These are phyloP conservation scores for Melanogaster broomeanus DNA, from an alignment of 768 basidiomycete species.

Conservation along the genomic window DNA sequence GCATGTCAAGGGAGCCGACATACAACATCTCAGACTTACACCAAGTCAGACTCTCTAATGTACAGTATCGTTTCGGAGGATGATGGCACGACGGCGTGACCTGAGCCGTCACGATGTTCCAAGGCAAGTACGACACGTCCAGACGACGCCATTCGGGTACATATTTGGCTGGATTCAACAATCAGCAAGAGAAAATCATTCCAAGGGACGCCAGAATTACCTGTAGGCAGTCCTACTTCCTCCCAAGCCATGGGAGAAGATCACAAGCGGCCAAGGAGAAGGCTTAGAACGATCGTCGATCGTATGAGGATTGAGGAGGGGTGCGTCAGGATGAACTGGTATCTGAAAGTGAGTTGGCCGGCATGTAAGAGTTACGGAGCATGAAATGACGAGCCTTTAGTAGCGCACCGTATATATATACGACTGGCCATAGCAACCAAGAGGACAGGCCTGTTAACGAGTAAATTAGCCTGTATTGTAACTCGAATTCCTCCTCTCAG, in stretches of 20 bases:
- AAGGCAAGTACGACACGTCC: slow-evolving; percentile 82
- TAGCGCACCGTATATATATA: slow-evolving; percentile 51
- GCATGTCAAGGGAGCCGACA: background rate
- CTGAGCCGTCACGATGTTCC: slow-evolving; percentile 84
- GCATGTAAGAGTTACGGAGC: background rate
- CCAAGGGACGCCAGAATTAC: slow-evolving; percentile 25
- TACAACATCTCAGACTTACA: slow-evolving; percentile 37
- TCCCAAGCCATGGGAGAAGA: slow-evolving; percentile 85
- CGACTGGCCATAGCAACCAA: slow-evolving; percentile 42
- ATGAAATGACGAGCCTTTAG: slow-evolving; percentile 44
- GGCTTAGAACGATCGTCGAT: slow-evolving; percentile 6
- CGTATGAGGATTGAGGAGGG: slow-evolving; percentile 41
- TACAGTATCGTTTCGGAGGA: slow-evolving; percentile 45
- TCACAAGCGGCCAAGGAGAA: slow-evolving; percentile 70
- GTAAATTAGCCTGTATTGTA: background rate
- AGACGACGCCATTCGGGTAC: slow-evolving; percentile 69
- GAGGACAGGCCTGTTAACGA: slow-evolving; percentile 23
- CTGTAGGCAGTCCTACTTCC: slow-evolving; percentile 75
- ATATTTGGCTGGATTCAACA: slow-evolving; percentile 56
- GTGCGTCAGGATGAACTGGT: slow-evolving; percentile 57
- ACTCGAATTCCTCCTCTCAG: background rate
- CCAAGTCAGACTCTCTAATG: slow-evolving; percentile 54
- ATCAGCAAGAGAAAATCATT: background rate
- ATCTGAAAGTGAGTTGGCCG: slow-evolving; percentile 38
- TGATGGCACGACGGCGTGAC: slow-evolving; percentile 47